Evolutionary conservation across 2,329 filamentous ascomycete genomes (phyloP).

Genomic region (Aspergillus chevalieri): DNA sequence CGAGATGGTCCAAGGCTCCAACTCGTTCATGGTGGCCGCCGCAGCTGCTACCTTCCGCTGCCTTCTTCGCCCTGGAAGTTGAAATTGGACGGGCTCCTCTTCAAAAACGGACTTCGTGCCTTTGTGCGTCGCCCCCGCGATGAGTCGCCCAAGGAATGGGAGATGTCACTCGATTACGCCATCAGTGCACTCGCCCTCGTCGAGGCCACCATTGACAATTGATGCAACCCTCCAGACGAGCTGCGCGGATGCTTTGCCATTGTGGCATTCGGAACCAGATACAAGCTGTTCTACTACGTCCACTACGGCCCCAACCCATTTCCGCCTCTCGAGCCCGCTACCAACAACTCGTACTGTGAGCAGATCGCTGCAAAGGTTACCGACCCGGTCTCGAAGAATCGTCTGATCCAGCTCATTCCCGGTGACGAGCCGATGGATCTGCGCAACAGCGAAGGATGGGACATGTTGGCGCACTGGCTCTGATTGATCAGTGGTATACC

Average conservation of each 20-base stretch:
- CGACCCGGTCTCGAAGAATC: constrained; percentile 6
- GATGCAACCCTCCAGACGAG: not conserved
- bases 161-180: constrained; percentile 4
- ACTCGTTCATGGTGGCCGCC: not conserved
- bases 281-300: constrained; percentile 14
- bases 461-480: constrained; percentile 9
- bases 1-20: not conserved
- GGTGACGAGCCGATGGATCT: constrained; percentile 7
- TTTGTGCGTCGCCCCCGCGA: constrained; percentile 8
- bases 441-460: constrained; percentile 2
- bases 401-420: constrained; percentile 9
- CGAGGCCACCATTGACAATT: not conserved
- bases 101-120: constrained; percentile 5
- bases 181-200: constrained; percentile 2
- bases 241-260: constrained; percentile 6
- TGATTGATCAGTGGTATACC: constrained; percentile 3
- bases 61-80: constrained; percentile 9
- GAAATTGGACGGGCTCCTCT: constrained; percentile 1
- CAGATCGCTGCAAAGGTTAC: constrained; percentile 6
- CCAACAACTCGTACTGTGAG: not conserved
- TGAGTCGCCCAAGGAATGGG: constrained; percentile 11
- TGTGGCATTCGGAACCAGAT: constrained; percentile 8
- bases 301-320: not conserved
- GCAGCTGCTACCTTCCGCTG: constrained; percentile 1
- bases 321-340: not conserved